Conservation (phyloP, 129 eudicot genomes). For the Calendula officinalis region DNA sequence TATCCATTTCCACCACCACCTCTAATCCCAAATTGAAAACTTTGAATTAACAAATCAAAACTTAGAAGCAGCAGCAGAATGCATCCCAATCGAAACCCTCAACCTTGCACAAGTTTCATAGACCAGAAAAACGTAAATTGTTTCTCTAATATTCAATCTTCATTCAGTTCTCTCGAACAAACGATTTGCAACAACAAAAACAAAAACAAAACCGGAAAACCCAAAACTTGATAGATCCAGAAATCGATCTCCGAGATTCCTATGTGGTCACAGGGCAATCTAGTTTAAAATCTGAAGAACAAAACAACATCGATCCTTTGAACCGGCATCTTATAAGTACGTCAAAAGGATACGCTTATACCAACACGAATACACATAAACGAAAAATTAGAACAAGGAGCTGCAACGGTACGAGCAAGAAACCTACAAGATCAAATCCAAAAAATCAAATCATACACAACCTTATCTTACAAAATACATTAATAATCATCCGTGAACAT, state of each 20-base stretch:
- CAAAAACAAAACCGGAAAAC: background rate
- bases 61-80: conserved; percentile 32
- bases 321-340: conserved; percentile 9
- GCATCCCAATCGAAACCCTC: conserved; percentile 25
- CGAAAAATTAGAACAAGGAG: conserved; percentile 6
- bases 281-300: conserved; percentile 13
- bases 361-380: background rate
- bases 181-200: conserved; percentile 7
- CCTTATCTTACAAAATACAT: conserved; percentile 20
- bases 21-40: conserved; percentile 9
- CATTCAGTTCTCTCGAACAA: conserved; percentile 10
- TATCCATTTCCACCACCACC: conserved; percentile 46
- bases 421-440: conserved; percentile 6
- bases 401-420: conserved; percentile 27
- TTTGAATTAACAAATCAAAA: conserved; percentile 19
- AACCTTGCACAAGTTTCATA: conserved; percentile 16
- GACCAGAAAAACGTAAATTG: conserved; percentile 13
- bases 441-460: conserved; percentile 1
- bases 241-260: conserved; percentile 1
- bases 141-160: conserved; percentile 4
- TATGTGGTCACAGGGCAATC: conserved; percentile 15
- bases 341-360: conserved; percentile 3
- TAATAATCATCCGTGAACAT: conserved; percentile 23
- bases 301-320: conserved; percentile 13
- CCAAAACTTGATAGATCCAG: conserved; percentile 17